These are phyloP conservation scores for Dictyostelium intermedium DNA, from an alignment of 78 protist species.

Conservation along the genomic window DNA sequence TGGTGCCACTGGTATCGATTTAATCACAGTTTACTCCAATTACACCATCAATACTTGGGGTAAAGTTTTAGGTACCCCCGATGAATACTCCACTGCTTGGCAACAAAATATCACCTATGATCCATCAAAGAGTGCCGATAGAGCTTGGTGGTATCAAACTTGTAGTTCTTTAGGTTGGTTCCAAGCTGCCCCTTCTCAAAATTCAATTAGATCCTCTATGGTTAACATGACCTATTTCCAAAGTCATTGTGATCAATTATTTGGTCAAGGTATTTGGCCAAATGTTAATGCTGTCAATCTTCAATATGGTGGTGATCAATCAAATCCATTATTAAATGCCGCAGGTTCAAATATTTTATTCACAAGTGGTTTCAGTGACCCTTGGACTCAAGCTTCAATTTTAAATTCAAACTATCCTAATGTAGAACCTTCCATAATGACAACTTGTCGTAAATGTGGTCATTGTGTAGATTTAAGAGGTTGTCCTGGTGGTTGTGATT, in stretches of 20 bases:
- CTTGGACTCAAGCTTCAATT: slow-evolving; percentile 68
- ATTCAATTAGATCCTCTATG: slow-evolving; percentile 19
- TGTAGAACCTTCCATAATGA: slow-evolving; percentile 18
- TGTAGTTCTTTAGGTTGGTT: slow-evolving; percentile 46
- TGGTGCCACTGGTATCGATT: not conserved
- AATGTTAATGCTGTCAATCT: slow-evolving; percentile 10
- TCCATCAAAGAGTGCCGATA: slow-evolving; percentile 43
- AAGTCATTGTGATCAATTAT: slow-evolving; percentile 50
- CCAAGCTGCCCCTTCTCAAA: slow-evolving; percentile 53
- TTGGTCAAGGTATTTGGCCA: slow-evolving; percentile 49
- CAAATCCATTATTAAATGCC: slow-evolving; percentile 4
- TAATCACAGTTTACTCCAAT: slow-evolving; percentile 19
- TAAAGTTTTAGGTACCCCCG: slow-evolving; percentile 30
- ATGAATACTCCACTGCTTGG: slow-evolving; percentile 47
- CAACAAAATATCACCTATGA: slow-evolving; percentile 67
- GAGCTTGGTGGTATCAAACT: slow-evolving; percentile 67
- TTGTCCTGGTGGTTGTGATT: slow-evolving; percentile 62
- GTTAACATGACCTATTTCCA: slow-evolving; percentile 61
- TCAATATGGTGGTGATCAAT: slow-evolving; percentile 75
- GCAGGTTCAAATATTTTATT: slow-evolving; percentile 69
- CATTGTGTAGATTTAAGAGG: slow-evolving; percentile 67
- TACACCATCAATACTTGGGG: slow-evolving; percentile 66
- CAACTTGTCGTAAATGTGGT: slow-evolving; percentile 41
- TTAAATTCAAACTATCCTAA: not conserved
- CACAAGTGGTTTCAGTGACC: slow-evolving; percentile 31